Conservation (phyloP, 108 stramenopile species). For the Nitzschia sp. region DNA sequence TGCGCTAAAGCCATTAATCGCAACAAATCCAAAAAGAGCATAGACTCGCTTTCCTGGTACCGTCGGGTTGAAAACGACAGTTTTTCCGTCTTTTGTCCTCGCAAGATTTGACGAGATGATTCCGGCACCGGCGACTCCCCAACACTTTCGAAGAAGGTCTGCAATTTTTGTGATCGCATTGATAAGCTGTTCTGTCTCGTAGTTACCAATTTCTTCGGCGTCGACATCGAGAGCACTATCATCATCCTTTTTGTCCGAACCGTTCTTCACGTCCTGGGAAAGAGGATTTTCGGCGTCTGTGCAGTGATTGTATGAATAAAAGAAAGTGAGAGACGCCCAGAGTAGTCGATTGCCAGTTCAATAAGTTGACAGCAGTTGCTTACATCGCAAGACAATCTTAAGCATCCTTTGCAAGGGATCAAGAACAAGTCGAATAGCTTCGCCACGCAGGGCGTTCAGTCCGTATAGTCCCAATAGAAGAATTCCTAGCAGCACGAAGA, state of each 20-base stretch:
- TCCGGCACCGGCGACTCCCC: conserved; percentile 96
- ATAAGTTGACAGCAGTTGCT: conserved; percentile 22
- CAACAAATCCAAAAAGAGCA: conserved; percentile 94
- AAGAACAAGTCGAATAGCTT: conserved; percentile 75
- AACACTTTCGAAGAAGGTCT: conserved; percentile 92
- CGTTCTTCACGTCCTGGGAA: conserved; percentile 17
- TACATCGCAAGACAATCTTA: conserved; percentile 78
- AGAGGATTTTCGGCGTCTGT: conserved; percentile 38
- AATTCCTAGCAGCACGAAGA: conserved; percentile 50
- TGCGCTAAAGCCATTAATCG: conserved; percentile 86
- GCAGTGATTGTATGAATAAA: not conserved
- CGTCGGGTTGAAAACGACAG: conserved; percentile 88
- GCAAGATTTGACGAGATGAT: conserved; percentile 96
- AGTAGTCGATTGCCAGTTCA: not conserved
- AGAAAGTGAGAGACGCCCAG: not conserved
- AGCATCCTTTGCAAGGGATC: conserved; percentile 81
- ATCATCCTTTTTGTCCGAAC: conserved; percentile 17
- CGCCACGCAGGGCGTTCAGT: conserved; percentile 60
- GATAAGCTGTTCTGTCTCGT: conserved; percentile 93
- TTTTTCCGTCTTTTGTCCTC: conserved; percentile 59
- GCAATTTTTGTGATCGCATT: conserved; percentile 92
- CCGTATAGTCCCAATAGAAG: conserved; percentile 49
- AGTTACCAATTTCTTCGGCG: conserved; percentile 60
- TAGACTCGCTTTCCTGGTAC: conserved; percentile 87
- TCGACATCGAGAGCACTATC: conserved; percentile 15